Evolutionary conservation across 306 rosid genomes (phyloP), one percentile per base, ranked within the genome.

Genomic region (Quercus berberidifolia): DNA sequence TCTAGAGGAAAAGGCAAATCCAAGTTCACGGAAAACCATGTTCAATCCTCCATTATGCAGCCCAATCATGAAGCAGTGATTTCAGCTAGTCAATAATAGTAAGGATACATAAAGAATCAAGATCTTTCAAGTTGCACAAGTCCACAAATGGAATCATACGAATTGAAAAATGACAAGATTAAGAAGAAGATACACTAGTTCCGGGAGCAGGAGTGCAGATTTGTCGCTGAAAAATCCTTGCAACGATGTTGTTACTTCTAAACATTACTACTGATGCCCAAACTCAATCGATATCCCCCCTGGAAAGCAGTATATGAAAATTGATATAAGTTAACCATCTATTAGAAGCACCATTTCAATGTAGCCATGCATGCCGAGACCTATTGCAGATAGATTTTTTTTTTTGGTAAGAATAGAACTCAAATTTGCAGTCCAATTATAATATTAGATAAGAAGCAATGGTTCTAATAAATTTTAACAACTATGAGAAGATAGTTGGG

Each of bases 191-290:
- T 88, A 95, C 98, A 85, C 85, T 89, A 23, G 97, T 85, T 85
- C 98, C 97, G 41, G 98, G 96, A 82, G 92, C 83, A 80, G 96
- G 93, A 80, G 96, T 90, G 73, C 83, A 74, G 80, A 95, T 89
- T 88, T 95, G 98, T 77, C 99, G 97, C 80, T 93, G 67, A 70
- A 95, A 95, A 79, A 95, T 80, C 91, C 99, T 93, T 52, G 93
- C 83, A 79, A 73, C 90, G 71, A 95, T 82, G 89, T 95, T 95
- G 90, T 84, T 86, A 82, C 89, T 93, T 83, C 89, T 89, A 86
- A 84, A 89, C 97, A 94, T 91, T 82, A 86, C 86, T 77, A 41
- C 84, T 74, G 31, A 51, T 74, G 74, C 84, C 30, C 70, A 82
- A 84, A 75, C 83, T 79, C 35, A 23, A 76, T 57, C 60, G 57